Evolutionary conservation across 2,329 filamentous ascomycete species (phyloP).

Genomic region (Trichoderma pleuroti): DNA sequence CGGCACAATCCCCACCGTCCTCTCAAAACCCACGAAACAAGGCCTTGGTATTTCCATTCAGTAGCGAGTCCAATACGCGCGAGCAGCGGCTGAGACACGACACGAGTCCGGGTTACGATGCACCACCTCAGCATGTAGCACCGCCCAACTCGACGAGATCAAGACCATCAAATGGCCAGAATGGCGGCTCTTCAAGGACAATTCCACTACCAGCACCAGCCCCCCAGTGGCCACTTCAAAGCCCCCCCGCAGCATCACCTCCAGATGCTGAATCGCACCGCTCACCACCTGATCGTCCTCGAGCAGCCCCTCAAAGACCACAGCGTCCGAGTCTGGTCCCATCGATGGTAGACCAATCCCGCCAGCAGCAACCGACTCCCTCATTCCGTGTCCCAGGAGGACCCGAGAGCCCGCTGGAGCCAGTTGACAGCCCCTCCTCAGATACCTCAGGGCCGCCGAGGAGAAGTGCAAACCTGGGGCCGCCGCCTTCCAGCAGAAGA

Average conservation of each 20-base stretch:
- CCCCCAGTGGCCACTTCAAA: conserved; percentile 53
- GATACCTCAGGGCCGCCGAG: conserved; percentile 30
- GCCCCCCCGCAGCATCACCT: conserved; percentile 36
- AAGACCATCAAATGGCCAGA: conserved; percentile 20
- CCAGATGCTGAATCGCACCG: conserved; percentile 43
- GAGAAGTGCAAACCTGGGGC: conserved; percentile 54
- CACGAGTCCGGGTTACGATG: conserved; percentile 19
- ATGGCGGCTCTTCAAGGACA: conserved; percentile 34
- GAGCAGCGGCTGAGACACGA: conserved; percentile 25
- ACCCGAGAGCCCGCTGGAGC: conserved; percentile 23
- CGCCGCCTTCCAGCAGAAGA: conserved; percentile 57
- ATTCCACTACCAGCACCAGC: conserved; percentile 53
- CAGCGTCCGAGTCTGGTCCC: conserved; percentile 58
- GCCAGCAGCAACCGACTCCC: conserved; percentile 53
- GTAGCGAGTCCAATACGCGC: conserved; percentile 3
- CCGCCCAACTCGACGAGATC: conserved; percentile 2
- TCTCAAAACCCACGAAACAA: conserved; percentile 54
- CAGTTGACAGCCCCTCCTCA: conserved; percentile 24
- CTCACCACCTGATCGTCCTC: conserved; percentile 48
- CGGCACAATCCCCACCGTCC: conserved; percentile 44
- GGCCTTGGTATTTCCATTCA: conserved; percentile 36
- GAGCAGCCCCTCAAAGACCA: conserved; percentile 53
- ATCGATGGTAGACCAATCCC: conserved; percentile 55
- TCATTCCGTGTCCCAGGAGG: conserved; percentile 39
- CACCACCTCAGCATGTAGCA: neutral